phyloP scores from a whole-genome alignment of 176 grass and related monocot genomes.

The Paspalum notatum region DNA sequence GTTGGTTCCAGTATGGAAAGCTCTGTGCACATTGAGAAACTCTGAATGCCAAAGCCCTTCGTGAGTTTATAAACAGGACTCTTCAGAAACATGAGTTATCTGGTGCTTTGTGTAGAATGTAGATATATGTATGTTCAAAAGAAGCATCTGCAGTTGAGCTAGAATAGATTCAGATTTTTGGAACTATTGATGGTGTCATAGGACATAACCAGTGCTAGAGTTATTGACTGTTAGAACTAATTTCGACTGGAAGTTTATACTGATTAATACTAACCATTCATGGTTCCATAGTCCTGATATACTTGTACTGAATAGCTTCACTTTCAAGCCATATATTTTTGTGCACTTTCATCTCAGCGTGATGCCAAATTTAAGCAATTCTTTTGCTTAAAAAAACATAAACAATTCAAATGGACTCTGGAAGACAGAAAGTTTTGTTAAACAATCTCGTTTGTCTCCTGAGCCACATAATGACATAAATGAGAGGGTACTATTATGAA shows the following conservation, averaged over 20 bases:
- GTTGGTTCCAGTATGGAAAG: conserved; percentile 84
- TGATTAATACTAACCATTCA: not conserved
- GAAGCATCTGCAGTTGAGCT: conserved; percentile 7
- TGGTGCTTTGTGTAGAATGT: conserved; percentile 7
- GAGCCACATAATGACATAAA: conserved; percentile 34
- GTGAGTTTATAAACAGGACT: not conserved
- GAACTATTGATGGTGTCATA: not conserved
- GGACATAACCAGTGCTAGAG: not conserved
- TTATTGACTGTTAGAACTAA: not conserved
- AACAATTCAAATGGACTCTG: not conserved
- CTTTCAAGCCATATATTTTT: not conserved
- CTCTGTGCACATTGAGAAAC: conserved; percentile 60
- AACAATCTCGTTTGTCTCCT: conserved; percentile 34
- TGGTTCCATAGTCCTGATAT: not conserved
- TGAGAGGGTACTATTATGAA: conserved; percentile 25
- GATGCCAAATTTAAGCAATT: not conserved
- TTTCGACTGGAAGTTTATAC: not conserved
- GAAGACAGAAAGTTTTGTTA: conserved; percentile 30
- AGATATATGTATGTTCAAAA: not conserved
- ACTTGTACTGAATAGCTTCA: not conserved
- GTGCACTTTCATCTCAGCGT: not conserved
- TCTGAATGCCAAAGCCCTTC: conserved; percentile 24
- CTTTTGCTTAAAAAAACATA: too few relatives aligned
- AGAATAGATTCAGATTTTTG: conserved; percentile 1
- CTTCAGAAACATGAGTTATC: not conserved